Evolutionary conservation across 1,139 yeast species (phyloP), one percentile per base, ranked within the genome.

Genomic region (Trichomonascaceae sp.): DNA sequence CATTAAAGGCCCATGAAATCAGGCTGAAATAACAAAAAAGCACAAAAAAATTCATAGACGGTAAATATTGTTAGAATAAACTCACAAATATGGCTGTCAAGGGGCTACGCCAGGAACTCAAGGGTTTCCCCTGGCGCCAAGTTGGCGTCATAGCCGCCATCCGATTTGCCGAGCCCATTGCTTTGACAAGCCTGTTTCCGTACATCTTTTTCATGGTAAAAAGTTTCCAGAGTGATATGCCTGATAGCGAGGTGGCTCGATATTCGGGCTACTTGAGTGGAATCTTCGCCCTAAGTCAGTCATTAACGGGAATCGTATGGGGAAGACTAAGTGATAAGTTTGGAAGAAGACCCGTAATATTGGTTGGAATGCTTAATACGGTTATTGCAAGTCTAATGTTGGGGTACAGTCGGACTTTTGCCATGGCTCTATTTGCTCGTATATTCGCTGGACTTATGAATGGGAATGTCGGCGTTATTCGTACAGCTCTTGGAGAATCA

Each of bases 401-500:
- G 61, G 88, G 87, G 0, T 77, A 81, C 60, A 70, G 84, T 30
- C 70, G 68, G 10, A 75, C 74, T 60, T 81, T 74, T 62, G 73
- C 73, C 64, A 71, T 74, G 68, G 85, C 86, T 0, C 64, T 83
- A 47, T 59, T 69, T 1, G 80, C 87, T 0, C 70, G 86, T 60
- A 66, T 77, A 20, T 60, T 79, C 36, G 76, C 80, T 66, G 87
- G 87, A 0, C 70, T 80, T 15, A 69, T 82, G 39, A 83, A 82
- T 63, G 87, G 87, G 3, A 83, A 82, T 61, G 78, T 81, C 9
- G 82, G 85, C 0, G 85, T 83, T 3, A 66, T 82, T 50, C 70
- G 87, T 61, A 83, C 87, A 0, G 68, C 77, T 50, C 73, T 83
- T 49, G 87, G 86, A 1, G 88, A 83, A 64, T 84, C 83, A 7